Evolutionary conservation across 1,284 basidiomycete genomes (phyloP), one percentile per base, ranked within the genome.

Genomic region (Schizophyllum amplum): DNA sequence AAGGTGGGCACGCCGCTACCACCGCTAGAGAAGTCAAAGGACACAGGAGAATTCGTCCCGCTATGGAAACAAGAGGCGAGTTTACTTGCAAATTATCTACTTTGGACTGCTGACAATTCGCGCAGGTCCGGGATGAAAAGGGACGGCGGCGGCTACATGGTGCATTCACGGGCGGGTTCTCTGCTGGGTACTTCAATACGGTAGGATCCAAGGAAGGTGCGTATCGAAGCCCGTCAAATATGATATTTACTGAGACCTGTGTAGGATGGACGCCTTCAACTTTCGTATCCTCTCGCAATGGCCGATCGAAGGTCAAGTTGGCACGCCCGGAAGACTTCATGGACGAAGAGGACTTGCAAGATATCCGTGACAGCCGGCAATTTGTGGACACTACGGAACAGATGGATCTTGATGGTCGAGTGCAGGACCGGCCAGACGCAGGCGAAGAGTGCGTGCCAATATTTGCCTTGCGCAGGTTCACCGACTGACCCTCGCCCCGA

Each of bases 141-240:
- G 97, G 97, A 5, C 78, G 96, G 53, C 76, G 93, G 61, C 78
- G 96, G 56, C 78, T 99, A 49, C 96, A 99, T 68, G 96, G 97
- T 15, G 97, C 96, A 3, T 99, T 99, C 73, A 98, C 95, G 0
- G 97, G 96, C 24, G 97, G 96, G 6, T 99, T 93, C 77, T 94
- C 91, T 46, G 97, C 96, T 9, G 96, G 96, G 0, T 98, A 98
- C 74, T 98, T 90, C 76, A 99, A 99, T 70, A 85, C 87, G 0
- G 96, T 97, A 21, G 96, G 96, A 0, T 94, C 92, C 3, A 94
- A 96, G 71, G 94, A 98, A 81, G 93, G 93, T 87, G 59, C 22
- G 78, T 65, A 17, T 24, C n/a, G 52, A 47, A 57, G 53, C 21
- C 1, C 11, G 48, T 46, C 50, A 5, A 48, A 22, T 22, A 48